phyloP scores from a whole-genome alignment of 768 basidiomycete genomes.

The Termitomyces heimii region DNA sequence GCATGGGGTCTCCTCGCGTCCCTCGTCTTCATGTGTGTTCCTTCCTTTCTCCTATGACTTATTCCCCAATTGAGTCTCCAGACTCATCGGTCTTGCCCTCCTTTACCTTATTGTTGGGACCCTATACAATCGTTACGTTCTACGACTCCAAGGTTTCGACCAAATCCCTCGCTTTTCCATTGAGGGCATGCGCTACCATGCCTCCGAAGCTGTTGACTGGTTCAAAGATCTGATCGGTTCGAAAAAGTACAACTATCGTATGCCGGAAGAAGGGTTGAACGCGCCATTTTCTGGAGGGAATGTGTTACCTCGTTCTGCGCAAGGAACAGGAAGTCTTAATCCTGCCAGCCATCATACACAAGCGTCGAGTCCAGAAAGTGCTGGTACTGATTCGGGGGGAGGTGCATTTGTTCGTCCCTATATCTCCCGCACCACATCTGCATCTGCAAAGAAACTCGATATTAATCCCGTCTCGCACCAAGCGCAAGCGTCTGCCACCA shows the following conservation, averaged over 20 bases:
- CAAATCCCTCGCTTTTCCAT: conserved; percentile 64
- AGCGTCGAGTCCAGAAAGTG: conserved; percentile 2
- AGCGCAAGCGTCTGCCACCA: conserved; percentile 18
- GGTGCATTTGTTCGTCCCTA: conserved; percentile 26
- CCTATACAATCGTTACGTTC: conserved; percentile 74
- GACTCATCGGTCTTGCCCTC: conserved; percentile 50
- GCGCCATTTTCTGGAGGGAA: not conserved
- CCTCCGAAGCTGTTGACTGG: conserved; percentile 37
- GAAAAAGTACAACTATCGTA: conserved; percentile 15
- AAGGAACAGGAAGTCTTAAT: conserved; percentile 17
- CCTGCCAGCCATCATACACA: conserved; percentile 31
- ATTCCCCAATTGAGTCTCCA: conserved; percentile 19
- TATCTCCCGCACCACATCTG: conserved; percentile 7
- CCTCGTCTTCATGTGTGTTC: conserved; percentile 53
- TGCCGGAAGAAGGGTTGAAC: conserved; percentile 2
- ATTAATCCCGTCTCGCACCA: conserved; percentile 42
- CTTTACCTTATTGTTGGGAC: conserved; percentile 64
- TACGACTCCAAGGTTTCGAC: conserved; percentile 64
- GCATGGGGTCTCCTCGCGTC: conserved; percentile 48
- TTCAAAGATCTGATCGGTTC: conserved; percentile 27
- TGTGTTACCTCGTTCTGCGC: conserved; percentile 2
- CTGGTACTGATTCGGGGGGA: conserved; percentile 12
- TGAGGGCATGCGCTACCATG: conserved; percentile 46
- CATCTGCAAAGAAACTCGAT: conserved; percentile 13
- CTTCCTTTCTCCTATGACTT: not conserved